Evolutionary conservation across 1,284 basidiomycete genomes (phyloP).

Genomic region (Agroathelia rolfsii): DNA sequence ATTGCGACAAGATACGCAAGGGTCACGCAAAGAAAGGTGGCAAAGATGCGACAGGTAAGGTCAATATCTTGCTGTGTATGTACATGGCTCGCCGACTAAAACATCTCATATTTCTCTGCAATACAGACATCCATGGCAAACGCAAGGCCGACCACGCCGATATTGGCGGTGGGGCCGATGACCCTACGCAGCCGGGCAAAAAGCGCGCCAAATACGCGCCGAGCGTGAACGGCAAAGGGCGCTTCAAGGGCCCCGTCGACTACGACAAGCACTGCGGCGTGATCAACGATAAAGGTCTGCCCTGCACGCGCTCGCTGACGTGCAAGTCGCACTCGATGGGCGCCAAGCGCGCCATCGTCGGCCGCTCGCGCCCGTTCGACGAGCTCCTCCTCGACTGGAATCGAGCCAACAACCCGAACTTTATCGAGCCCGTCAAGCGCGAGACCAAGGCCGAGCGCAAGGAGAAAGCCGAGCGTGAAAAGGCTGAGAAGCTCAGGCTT

Average conservation of each 20-base stretch:
- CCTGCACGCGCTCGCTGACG: slow-evolving; percentile 93
- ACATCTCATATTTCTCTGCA: no score
- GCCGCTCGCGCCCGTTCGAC: slow-evolving; percentile 81
- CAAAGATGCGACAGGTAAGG: slow-evolving; percentile 33
- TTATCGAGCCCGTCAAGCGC: slow-evolving; percentile 83
- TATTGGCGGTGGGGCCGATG: slow-evolving; percentile 53
- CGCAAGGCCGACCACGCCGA: slow-evolving; percentile 63
- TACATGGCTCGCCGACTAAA: background rate
- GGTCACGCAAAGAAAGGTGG: slow-evolving; percentile 43
- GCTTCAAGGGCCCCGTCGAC: slow-evolving; percentile 79
- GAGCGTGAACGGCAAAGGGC: slow-evolving; percentile 67
- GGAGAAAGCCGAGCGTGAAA: slow-evolving; percentile 69
- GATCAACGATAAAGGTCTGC: slow-evolving; percentile 90
- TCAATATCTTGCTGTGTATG: background rate
- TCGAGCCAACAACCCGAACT: slow-evolving; percentile 85
- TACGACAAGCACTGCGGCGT: slow-evolving; percentile 94
- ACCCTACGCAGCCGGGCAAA: slow-evolving; percentile 49
- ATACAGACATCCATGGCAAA: slow-evolving; percentile 53
- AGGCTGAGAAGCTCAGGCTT: slow-evolving; percentile 63
- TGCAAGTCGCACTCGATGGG: slow-evolving; percentile 99
- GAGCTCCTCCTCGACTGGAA: slow-evolving; percentile 90
- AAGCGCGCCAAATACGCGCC: slow-evolving; percentile 66
- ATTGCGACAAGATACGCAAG: slow-evolving; percentile 51
- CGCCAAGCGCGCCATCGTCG: slow-evolving; percentile 86
- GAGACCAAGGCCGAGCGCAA: slow-evolving; percentile 77